phyloP scores from a whole-genome alignment of 257 asterid genomes.

The Osmanthus fragrans region DNA sequence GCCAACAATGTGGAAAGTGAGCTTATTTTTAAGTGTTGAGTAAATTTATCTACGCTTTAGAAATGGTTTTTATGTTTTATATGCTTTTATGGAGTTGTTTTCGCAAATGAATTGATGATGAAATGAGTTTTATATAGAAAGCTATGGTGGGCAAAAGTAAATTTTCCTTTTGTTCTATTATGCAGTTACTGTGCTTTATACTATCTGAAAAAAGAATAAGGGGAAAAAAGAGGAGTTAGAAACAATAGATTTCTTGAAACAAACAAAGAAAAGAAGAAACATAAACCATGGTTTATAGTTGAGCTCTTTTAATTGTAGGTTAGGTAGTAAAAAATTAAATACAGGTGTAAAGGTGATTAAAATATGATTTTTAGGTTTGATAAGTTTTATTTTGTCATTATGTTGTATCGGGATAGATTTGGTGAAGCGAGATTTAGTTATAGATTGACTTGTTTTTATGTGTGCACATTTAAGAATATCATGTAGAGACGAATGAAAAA shows the following conservation, averaged over 20 bases:
- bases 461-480: neutral
- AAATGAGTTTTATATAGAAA: neutral
- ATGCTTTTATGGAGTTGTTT: neutral
- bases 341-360: neutral
- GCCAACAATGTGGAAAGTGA: constrained; percentile 77
- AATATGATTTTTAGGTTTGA: neutral
- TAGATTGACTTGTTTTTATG: neutral
- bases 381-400: neutral
- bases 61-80: neutral
- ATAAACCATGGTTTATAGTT: too few relatives aligned
- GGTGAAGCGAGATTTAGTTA: neutral
- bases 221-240: neutral
- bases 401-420: neutral
- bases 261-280: too few relatives aligned
- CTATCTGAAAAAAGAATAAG: too few relatives aligned
- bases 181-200: too few relatives aligned
- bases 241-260: too few relatives aligned
- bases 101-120: neutral
- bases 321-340: neutral
- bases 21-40: neutral
- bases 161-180: too few relatives aligned
- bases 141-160: neutral
- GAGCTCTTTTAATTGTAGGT: neutral
- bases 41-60: neutral
- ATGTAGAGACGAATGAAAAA: neutral